Evolutionary conservation across 2,329 filamentous ascomycete species (phyloP), one percentile per base, ranked within the genome.

Genomic region (Myriosclerotinia scirpicola): DNA sequence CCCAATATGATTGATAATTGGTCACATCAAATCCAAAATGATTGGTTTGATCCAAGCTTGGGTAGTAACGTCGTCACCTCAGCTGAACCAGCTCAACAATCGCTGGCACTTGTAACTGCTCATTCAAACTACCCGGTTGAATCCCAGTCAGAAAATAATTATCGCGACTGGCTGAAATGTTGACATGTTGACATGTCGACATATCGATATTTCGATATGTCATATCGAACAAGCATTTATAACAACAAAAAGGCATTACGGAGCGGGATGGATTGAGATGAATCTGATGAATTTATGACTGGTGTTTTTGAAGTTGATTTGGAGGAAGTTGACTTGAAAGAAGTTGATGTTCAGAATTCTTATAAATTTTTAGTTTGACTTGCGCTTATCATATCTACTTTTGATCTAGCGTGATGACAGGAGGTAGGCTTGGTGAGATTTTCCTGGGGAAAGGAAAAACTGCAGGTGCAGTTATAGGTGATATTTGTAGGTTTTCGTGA

Each of bases 21-120:
- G 64, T 42, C 26, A 1, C 36, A 53, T 34, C 22, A 44, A n/a
- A 36, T 20, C 3, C 38, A 44, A 26, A 12, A 5, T 9, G 8
- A 26, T 42, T 53, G 64, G 44, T 11, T 46, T 30, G 30, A 46
- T 44, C 20, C 38, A 14, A 54, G 38, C 26, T 53, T 38, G 46
- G 17, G 26, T 36, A 4, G 20, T 20, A 58, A 44, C 15, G 36
- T 38, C 36, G 22, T 58, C 55, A 52, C 12, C 22, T 53, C 55
- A 36, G 44, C 20, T 44, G 64, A 48, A 15, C 11, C 64, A 61
- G 36, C 46, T 22, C 53, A 46, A 38, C 53, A 64, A 58, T 38
- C 50, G 50, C 8, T 61, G 46, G 64, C 64, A 53, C 14, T 30
- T 42, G 20, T 20, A 20, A 59, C 36, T n/a, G 22, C 22, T 26